These are phyloP conservation scores for Solanum gandarillasii DNA, from an alignment of 257 asterid genomes.

Conservation along the genomic window DNA sequence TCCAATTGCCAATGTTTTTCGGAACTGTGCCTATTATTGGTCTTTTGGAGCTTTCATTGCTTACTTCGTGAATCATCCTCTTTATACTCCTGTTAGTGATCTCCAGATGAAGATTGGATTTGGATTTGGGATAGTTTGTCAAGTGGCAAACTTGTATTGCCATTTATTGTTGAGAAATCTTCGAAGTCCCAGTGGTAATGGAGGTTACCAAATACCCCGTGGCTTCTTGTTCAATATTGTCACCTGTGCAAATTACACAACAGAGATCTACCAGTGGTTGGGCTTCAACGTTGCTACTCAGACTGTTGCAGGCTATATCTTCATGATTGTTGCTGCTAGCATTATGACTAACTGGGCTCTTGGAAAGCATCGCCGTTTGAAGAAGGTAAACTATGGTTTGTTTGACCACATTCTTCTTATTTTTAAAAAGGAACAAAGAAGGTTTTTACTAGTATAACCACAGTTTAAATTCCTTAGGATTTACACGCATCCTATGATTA, in stretches of 20 bases:
- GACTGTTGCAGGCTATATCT: constrained; percentile 71
- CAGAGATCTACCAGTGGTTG: constrained; percentile 97
- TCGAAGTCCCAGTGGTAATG: constrained; percentile 44
- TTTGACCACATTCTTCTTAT: neutral
- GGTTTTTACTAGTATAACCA: neutral
- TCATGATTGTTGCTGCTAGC: constrained; percentile 90
- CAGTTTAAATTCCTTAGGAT: neutral
- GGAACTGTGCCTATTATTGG: constrained; percentile 98
- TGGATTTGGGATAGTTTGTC: constrained; percentile 74
- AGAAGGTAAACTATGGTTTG: constrained; percentile 40
- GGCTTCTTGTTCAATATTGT: constrained; percentile 90
- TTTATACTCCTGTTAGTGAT: constrained; percentile 79
- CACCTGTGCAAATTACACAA: constrained; percentile 94
- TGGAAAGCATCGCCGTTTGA: constrained; percentile 83
- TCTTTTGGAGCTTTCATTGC: constrained; percentile 83
- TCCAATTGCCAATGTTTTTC: constrained; percentile 79
- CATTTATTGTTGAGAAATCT: constrained; percentile 88
- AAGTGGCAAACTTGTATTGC: constrained; percentile 79
- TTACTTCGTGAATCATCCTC: constrained; percentile 83
- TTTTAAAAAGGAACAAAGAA: neutral
- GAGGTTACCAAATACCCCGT: constrained; percentile 88
- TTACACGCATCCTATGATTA: neutral
- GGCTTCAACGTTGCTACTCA: constrained; percentile 96
- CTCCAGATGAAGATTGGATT: constrained; percentile 86
- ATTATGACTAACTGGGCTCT: constrained; percentile 99